Base-by-base conservation (phyloP, 495 filamentous ascomycete genomes). In the Daldinia decipiens region DNA sequence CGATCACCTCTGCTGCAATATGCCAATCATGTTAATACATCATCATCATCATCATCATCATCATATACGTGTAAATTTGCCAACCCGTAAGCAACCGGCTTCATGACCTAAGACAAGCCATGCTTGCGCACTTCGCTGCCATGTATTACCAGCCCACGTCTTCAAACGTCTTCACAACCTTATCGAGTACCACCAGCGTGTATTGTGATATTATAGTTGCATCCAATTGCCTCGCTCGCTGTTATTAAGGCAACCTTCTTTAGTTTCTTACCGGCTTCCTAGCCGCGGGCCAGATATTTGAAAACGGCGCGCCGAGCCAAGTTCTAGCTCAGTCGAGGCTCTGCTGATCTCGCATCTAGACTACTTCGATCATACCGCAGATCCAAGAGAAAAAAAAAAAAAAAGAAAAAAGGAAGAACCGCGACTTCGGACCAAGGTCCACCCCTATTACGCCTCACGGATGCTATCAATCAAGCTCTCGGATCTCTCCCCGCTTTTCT, bases 331-430 rank as follows among this genome's bases (percentile, higher is more conserved):
- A 63, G 66, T 73, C 71, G 71, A 73, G 71, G 62, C 71, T 72
- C 74, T 59, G 71, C 71, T 31, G 79, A 80, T 62, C 68, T 79
- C 70, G 73, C 62, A 43, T 71, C 75, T 67, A 68, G 71, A 78
- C 79, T 71, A 76, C 66, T 57, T 61, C 26, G 61, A 65, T 60
- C 21, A 43, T 15, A 43, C 43, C 32, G 47, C 59, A 74, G 65
- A 62, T 57, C 70, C 71, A 26, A 17, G 13, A 80, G 76, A 39
- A 77, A 69, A 24, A 82, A 74, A 80, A 2, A 27, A 4, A 27
- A 3, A 27, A 4, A 27, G 4, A 77, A 31, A 77, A n/a, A n/a
- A n/a, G n/a, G n/a, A n/a, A 70, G 39, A 82, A 76, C 50, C 75
- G 76, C 68, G 26, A 51, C 27, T 51, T 50, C 51, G 50, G 54